Conservation (phyloP, 495 filamentous ascomycete genomes). For the Penicillium roqueforti region DNA sequence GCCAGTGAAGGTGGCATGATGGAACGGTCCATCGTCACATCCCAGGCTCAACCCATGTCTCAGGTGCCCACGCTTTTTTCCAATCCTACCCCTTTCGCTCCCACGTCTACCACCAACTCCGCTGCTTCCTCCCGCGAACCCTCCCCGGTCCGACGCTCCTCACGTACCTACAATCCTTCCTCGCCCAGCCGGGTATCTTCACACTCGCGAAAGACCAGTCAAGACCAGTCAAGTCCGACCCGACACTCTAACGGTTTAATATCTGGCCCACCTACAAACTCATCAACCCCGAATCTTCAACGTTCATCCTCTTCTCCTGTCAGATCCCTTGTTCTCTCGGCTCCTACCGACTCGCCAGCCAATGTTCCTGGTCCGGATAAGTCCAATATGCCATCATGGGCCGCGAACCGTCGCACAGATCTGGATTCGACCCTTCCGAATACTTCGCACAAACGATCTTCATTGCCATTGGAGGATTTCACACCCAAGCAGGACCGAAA, state of each 20-base stretch:
- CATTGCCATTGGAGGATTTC: slow-evolving; percentile 29
- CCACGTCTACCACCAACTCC: slow-evolving; percentile 40
- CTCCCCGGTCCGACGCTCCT: slow-evolving; percentile 42
- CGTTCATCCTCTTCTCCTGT: slow-evolving; percentile 60
- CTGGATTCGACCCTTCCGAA: slow-evolving; percentile 36
- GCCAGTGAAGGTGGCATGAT: slow-evolving; percentile 31
- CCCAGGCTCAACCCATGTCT: slow-evolving; percentile 30
- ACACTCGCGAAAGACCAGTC: slow-evolving; percentile 64
- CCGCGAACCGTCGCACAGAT: slow-evolving; percentile 44
- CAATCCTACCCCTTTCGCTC: slow-evolving; percentile 30
- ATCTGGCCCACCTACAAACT: slow-evolving; percentile 39
- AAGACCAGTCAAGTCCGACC: slow-evolving; percentile 61
- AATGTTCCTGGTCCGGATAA: slow-evolving; percentile 62
- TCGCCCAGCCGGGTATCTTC: slow-evolving; percentile 33
- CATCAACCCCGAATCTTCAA: slow-evolving; percentile 58
- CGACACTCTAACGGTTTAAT: slow-evolving; percentile 44
- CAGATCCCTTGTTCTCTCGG: slow-evolving; percentile 53
- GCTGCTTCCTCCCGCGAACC: slow-evolving; percentile 48
- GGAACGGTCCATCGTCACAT: slow-evolving; percentile 32
- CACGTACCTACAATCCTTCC: slow-evolving; percentile 31
- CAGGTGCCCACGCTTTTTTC: slow-evolving; percentile 39
- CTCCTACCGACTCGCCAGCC: slow-evolving; percentile 50
- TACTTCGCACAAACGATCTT: slow-evolving; percentile 42
- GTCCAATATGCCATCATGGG: slow-evolving; percentile 58
- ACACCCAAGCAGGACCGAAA: slow-evolving; percentile 32